phyloP scores from a whole-genome alignment of 345 rosid genomes.

The Brassica nigra region DNA sequence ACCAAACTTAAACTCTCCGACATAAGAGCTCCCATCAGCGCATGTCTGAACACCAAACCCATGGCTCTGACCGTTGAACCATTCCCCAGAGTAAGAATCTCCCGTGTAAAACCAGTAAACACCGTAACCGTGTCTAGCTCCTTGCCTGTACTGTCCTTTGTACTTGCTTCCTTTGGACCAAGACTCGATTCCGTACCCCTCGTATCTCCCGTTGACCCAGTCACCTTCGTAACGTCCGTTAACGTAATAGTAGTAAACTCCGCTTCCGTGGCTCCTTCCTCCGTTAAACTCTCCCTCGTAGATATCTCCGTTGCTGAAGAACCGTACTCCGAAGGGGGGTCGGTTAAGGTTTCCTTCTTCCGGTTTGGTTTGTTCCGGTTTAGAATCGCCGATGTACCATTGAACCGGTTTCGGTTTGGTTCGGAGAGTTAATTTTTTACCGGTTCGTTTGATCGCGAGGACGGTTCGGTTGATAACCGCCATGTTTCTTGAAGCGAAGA shows the following conservation, averaged over 20 bases:
- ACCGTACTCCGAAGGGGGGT: conserved; percentile 50
- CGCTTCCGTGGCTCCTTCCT: conserved; percentile 89
- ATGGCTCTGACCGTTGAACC: conserved; percentile 95
- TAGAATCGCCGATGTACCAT: conserved; percentile 81
- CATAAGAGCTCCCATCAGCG: conserved; percentile 79
- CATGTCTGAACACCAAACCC: conserved; percentile 89
- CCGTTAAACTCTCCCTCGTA: conserved; percentile 91
- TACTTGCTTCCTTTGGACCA: conserved; percentile 96
- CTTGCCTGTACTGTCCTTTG: conserved; percentile 81
- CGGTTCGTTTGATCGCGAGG: conserved; percentile 43
- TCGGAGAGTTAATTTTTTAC: conserved; percentile 45
- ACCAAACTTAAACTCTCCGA: conserved; percentile 84
- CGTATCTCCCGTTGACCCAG: conserved; percentile 89
- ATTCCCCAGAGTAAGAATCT: conserved; percentile 88
- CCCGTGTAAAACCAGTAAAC: conserved; percentile 84
- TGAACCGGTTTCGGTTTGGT: conserved; percentile 60
- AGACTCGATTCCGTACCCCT: conserved; percentile 88
- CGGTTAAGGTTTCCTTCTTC: neutral
- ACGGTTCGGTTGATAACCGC: conserved; percentile 57
- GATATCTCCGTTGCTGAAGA: conserved; percentile 83
- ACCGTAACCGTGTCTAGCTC: conserved; percentile 80
- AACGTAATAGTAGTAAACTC: conserved; percentile 74
- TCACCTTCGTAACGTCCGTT: conserved; percentile 94
- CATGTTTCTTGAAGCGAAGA: conserved; percentile 76
- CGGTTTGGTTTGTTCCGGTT: conserved; percentile 13